phyloP scores from a whole-genome alignment of 768 basidiomycete species.

The Tulasnella calospora region DNA sequence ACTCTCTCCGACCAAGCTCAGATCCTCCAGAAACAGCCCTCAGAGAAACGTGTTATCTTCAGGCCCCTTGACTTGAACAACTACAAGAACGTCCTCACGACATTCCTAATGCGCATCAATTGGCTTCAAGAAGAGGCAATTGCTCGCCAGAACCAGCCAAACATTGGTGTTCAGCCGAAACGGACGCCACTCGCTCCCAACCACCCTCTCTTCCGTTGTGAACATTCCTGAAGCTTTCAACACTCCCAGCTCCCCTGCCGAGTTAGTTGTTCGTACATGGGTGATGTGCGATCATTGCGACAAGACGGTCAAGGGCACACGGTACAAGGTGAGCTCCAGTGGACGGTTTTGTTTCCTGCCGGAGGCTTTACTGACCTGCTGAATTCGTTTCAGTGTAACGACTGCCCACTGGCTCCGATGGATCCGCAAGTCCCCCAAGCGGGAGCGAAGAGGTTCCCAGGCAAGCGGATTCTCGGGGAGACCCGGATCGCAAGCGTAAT shows the following conservation, averaged over 20 bases:
- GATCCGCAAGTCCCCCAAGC: conserved; percentile 9
- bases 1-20: neutral
- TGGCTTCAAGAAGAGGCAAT: neutral
- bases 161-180: too few relatives aligned
- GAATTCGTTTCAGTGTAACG: neutral
- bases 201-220: neutral
- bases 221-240: neutral
- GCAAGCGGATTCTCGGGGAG: too few relatives aligned
- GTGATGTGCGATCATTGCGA: conserved; percentile 35
- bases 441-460: conserved; percentile 1
- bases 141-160: neutral
- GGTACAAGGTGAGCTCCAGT: conserved; percentile 32
- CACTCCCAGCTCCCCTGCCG: neutral
- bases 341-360: conserved; percentile 9
- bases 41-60: conserved; percentile 15
- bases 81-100: neutral
- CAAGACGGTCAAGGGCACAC: conserved; percentile 31
- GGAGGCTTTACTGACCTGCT: neutral
- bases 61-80: neutral
- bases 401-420: neutral
- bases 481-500: conserved; percentile 7
- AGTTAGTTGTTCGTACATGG: conserved; percentile 23
- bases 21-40: neutral
- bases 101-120: conserved; percentile 8
- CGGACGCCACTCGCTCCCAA: neutral